Base-by-base conservation (phyloP, 2,329 filamentous ascomycete genomes). In the Coniochaeta sp. region DNA sequence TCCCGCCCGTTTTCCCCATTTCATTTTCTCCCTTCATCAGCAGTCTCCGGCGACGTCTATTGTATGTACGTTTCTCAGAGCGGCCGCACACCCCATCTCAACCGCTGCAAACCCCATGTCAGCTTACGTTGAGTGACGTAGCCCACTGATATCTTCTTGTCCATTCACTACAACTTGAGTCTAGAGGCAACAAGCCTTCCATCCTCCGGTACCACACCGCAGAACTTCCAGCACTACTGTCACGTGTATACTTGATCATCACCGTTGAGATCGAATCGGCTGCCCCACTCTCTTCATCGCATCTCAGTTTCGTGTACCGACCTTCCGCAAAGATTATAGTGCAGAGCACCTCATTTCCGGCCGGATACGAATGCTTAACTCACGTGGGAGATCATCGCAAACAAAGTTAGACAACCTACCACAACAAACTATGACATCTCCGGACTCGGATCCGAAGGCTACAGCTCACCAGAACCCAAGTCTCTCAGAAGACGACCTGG, bases 401-500 rank as follows among this genome's bases (percentile, higher is more conserved):
- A 26, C 22, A 26, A 26, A 30, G 22, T 30, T 26, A n/a, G 47
- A 52, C 14, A n/a, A 28, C 47, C 30, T n/a, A 55, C 34, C 54
- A 22, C 54, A 38, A 38, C 54, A 34, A 22, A 26, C 34, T 22
- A 57, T 57, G 55, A 42, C 55, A n/a, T 57, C 55, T n/a, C 28
- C 55, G 19, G 55, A 22, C 26, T 36, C 54, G 34, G 54, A 56
- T 26, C 47, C 47, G 54, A 57, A 26, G n/a, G 9, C 30, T 19
- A 56, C 54, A 36, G 54, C 54, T 57, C 55, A 57, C 26, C 24
- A 40, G 19, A 34, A 44, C 22, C 34, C 55, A 19, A 57, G 26
- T 44, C 34, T 44, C 22, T 57, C 55, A n/a, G 55, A 57, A 44
- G 55, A 57, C n/a, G 55, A 57, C 17, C 55, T 57, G 17, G 55